Evolutionary conservation across 495 filamentous ascomycete species (phyloP).

Genomic region (Hypomontagnella monticulosa): DNA sequence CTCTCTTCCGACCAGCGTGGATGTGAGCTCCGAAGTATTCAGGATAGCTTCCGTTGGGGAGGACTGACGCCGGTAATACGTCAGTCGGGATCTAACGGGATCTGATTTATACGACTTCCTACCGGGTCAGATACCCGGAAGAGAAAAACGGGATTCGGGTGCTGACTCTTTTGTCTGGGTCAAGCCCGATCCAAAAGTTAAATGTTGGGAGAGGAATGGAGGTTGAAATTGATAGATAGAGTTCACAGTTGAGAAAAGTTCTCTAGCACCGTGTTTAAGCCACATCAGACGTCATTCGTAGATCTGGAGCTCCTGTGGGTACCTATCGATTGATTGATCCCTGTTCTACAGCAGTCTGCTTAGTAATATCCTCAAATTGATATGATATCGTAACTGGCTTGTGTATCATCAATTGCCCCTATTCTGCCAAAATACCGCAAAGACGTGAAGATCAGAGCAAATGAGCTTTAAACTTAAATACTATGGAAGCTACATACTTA

Average conservation of each 20-base stretch:
- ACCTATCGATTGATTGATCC: not conserved
- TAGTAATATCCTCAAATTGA: constrained; percentile 11
- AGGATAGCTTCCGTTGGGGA: not conserved
- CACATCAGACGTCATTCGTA: not conserved
- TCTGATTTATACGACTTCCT: too few relatives aligned
- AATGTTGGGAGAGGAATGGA: not conserved
- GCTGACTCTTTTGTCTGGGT: too few relatives aligned
- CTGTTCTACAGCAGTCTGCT: not conserved
- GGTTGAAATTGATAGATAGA: not conserved
- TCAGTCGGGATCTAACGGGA: not conserved
- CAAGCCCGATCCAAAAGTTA: too few relatives aligned
- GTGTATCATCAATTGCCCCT: too few relatives aligned
- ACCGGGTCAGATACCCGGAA: too few relatives aligned
- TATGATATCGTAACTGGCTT: too few relatives aligned
- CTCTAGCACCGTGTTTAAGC: constrained; percentile 20
- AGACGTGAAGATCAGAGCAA: too few relatives aligned
- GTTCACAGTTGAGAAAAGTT: constrained; percentile 29
- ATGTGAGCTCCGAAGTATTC: not conserved
- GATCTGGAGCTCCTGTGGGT: too few relatives aligned
- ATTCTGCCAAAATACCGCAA: too few relatives aligned
- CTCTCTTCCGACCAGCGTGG: not conserved
- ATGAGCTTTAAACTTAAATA: too few relatives aligned
- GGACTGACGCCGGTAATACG: not conserved
- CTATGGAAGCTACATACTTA: too few relatives aligned
- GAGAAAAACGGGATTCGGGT: too few relatives aligned